Conservation (phyloP, 1,284 basidiomycete genomes). For the Tetrapyrgos nigripes region DNA sequence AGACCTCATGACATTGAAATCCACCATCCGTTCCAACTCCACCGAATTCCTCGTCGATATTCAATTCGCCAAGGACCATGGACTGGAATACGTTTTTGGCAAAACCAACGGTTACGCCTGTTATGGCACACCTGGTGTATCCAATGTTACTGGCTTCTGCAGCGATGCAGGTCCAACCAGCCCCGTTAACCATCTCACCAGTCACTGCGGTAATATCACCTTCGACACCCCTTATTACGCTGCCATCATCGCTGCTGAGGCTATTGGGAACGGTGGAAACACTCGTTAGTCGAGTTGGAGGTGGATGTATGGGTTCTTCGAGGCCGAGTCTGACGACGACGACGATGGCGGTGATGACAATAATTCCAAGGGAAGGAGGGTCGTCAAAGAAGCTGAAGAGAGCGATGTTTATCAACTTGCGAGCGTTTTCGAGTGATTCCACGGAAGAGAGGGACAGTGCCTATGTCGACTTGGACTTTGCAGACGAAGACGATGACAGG, state of each 20-base stretch:
- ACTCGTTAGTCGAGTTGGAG: conserved; percentile 57
- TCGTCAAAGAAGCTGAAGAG: no score
- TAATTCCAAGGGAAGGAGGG: no score
- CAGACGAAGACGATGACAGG: conserved; percentile 25
- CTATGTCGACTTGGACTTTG: conserved; percentile 51
- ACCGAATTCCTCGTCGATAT: conserved; percentile 57
- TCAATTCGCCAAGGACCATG: conserved; percentile 46
- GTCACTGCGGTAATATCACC: conserved; percentile 53
- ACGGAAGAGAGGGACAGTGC: conserved; percentile 42
- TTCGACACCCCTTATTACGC: conserved; percentile 68
- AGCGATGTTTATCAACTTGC: conserved; percentile 64
- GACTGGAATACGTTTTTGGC: conserved; percentile 66
- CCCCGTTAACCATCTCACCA: conserved; percentile 56
- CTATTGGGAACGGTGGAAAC: conserved; percentile 38
- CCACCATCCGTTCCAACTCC: conserved; percentile 62
- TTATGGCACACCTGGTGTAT: conserved; percentile 70
- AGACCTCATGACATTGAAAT: conserved; percentile 67
- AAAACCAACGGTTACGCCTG: conserved; percentile 61
- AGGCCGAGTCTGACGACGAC: conserved; percentile 42
- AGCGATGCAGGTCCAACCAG: conserved; percentile 65
- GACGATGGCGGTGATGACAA: no score
- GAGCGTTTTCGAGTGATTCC: conserved; percentile 54
- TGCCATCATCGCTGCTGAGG: conserved; percentile 53
- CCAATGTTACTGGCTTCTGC: conserved; percentile 76
- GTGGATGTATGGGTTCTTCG: conserved; percentile 66